A percentile compares a stretch with the other conserved stretches of the same genome.
Conservation (phyloP, 2,329 filamentous ascomycete species). For the Lasiodiplodia sp. region DNA sequence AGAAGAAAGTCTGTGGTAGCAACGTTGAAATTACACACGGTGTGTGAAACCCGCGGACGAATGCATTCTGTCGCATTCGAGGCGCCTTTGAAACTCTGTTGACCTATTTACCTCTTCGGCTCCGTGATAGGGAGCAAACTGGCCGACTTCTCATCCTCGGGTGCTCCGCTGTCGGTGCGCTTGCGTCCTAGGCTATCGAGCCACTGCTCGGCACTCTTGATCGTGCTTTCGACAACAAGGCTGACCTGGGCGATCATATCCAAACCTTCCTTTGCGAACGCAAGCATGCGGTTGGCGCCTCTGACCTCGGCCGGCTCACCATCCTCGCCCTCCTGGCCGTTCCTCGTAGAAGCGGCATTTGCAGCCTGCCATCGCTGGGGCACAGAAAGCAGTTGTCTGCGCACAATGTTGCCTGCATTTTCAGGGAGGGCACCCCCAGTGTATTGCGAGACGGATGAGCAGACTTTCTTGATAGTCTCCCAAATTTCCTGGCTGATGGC, state of each 20-base stretch:
- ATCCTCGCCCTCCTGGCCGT: conserved; percentile 35
- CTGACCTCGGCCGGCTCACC: conserved; percentile 55
- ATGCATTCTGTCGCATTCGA: background rate
- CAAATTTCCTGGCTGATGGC: conserved; percentile 62
- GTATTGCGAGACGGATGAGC: conserved; percentile 86
- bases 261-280: conserved; percentile 86
- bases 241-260: conserved; percentile 96
- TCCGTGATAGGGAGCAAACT: background rate
- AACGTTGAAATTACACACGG: background rate
- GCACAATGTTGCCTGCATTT: conserved; percentile 84
- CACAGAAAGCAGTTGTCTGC: conserved; percentile 81
- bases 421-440: conserved; percentile 90
- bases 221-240: conserved; percentile 84
- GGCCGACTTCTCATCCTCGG: conserved; percentile 21
- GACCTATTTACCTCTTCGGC: background rate
- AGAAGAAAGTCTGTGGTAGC: background rate
- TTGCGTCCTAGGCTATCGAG: conserved; percentile 73
- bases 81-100: background rate
- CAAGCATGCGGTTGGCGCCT: conserved; percentile 77
- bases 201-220: conserved; percentile 91
- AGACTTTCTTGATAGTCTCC: conserved; percentile 73
- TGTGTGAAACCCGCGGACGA: background rate
- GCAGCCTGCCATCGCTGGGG: conserved; percentile 83
- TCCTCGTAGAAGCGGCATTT: conserved; percentile 50
- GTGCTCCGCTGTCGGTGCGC: conserved; percentile 10